Evolutionary conservation across 1,139 yeast species (phyloP).

Genomic region (Blastobotrys arbuscula): DNA sequence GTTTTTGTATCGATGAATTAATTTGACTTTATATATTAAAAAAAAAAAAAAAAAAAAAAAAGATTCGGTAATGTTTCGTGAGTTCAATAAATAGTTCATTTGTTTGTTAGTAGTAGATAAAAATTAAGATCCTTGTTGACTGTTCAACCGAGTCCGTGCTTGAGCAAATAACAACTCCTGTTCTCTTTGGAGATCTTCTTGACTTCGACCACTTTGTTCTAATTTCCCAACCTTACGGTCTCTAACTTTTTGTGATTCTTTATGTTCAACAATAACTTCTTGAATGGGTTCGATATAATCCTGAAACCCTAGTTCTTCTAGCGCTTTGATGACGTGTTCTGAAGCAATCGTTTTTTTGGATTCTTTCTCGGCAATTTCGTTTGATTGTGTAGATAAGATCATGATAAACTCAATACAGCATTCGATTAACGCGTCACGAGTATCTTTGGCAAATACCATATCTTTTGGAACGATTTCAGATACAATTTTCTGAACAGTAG

Average conservation of each 20-base stretch:
- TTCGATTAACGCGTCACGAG: slow-evolving; percentile 91
- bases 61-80: not conserved
- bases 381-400: slow-evolving; percentile 89
- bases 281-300: slow-evolving; percentile 81
- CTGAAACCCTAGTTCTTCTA: slow-evolving; percentile 80
- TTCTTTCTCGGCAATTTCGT: slow-evolving; percentile 94
- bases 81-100: not conserved
- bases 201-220: slow-evolving; percentile 85
- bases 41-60: not conserved
- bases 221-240: slow-evolving; percentile 91
- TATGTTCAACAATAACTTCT: slow-evolving; percentile 78
- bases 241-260: slow-evolving; percentile 69
- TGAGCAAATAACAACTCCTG: slow-evolving; percentile 91
- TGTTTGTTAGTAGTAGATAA: not conserved
- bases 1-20: not conserved
- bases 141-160: slow-evolving; percentile 55
- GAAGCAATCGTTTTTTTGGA: slow-evolving; percentile 95
- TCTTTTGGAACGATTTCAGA: slow-evolving; percentile 85
- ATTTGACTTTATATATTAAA: too few species aligned
- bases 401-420: slow-evolving; percentile 94
- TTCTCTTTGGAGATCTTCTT: slow-evolving; percentile 84
- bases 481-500: slow-evolving; percentile 93
- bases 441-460: slow-evolving; percentile 84
- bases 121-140: slow-evolving; percentile 14
- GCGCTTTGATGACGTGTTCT: slow-evolving; percentile 90